These are phyloP conservation scores for Pseudogymnoascus sp. DNA, from an alignment of 2,329 filamentous ascomycete species.

Conservation along the genomic window DNA sequence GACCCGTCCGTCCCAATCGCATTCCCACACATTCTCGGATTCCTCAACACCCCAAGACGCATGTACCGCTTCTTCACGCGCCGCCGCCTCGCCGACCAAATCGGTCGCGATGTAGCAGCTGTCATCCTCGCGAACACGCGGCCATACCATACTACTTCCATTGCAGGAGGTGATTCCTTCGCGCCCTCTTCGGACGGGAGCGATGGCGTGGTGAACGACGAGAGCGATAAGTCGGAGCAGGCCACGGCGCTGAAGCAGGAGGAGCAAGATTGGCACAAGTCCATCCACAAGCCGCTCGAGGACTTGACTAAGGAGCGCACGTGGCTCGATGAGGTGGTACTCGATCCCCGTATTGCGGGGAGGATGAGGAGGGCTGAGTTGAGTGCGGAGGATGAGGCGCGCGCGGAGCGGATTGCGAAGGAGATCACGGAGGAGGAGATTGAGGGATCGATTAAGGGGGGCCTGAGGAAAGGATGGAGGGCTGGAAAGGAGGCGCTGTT, in stretches of 20 bases:
- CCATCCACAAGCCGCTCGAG: slow-evolving; percentile 51
- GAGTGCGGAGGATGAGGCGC: slow-evolving; percentile 59
- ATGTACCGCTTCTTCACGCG: slow-evolving; percentile 83
- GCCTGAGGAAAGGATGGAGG: slow-evolving; percentile 42
- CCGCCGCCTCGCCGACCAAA: slow-evolving; percentile 74
- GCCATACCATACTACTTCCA: slow-evolving; percentile 36
- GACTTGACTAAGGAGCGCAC: slow-evolving; percentile 57
- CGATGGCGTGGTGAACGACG: not conserved
- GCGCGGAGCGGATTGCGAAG: slow-evolving; percentile 49
- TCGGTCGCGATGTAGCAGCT: slow-evolving; percentile 81
- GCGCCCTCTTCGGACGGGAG: slow-evolving; percentile 12
- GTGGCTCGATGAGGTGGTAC: slow-evolving; percentile 65
- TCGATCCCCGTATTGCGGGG: slow-evolving; percentile 67
- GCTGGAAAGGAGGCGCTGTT: slow-evolving; percentile 18
- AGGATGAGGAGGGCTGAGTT: slow-evolving; percentile 79
- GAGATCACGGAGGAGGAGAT: slow-evolving; percentile 58
- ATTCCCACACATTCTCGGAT: slow-evolving; percentile 87
- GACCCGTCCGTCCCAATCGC: slow-evolving; percentile 64
- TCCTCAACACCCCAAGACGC: slow-evolving; percentile 80
- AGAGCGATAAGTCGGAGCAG: slow-evolving; percentile 47
- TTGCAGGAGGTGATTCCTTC: slow-evolving; percentile 40
- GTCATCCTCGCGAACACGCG: slow-evolving; percentile 60
- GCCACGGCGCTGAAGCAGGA: slow-evolving; percentile 59
- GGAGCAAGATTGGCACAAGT: slow-evolving; percentile 79
- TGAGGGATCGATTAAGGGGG: slow-evolving; percentile 61